A percentile compares a stretch with the other conserved stretches of the same genome.
Conservation (phyloP, 441 rosid species). For the Gossypium davidsonii region DNA sequence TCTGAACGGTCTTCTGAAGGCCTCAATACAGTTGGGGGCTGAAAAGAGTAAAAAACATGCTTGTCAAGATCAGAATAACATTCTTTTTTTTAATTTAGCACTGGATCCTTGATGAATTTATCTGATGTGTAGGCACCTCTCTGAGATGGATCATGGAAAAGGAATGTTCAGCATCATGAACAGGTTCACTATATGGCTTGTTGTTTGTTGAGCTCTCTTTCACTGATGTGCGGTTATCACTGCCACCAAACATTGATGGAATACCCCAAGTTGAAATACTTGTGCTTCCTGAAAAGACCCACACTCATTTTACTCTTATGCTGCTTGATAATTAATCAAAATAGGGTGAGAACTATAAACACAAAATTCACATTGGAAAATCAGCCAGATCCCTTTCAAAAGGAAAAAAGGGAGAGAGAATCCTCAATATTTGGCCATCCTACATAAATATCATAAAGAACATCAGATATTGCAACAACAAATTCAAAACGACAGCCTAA, state of each 20-base stretch:
- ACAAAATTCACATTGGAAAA: neutral
- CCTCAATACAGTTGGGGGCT: slow-evolving; percentile 82
- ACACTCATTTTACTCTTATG: neutral
- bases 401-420: neutral
- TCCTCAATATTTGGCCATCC: slow-evolving; percentile 24
- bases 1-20: slow-evolving; percentile 72
- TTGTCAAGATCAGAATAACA: slow-evolving; percentile 5
- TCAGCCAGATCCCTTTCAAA: neutral
- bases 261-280: slow-evolving; percentile 76
- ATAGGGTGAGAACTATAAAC: neutral
- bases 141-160: slow-evolving; percentile 63
- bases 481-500: neutral
- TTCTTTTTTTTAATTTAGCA: neutral
- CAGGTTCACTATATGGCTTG: slow-evolving; percentile 47
- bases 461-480: neutral
- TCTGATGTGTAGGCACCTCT: slow-evolving; percentile 44
- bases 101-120: slow-evolving; percentile 9
- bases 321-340: neutral
- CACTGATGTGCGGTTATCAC: slow-evolving; percentile 44
- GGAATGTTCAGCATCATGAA: slow-evolving; percentile 39
- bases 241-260: slow-evolving; percentile 76
- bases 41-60: slow-evolving; percentile 19
- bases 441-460: neutral
- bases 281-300: slow-evolving; percentile 33
- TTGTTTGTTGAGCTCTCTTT: slow-evolving; percentile 48